Evolutionary conservation across 192 early-diverging fungal genomes (phyloP).

Genomic region (Coemansia sp.): DNA sequence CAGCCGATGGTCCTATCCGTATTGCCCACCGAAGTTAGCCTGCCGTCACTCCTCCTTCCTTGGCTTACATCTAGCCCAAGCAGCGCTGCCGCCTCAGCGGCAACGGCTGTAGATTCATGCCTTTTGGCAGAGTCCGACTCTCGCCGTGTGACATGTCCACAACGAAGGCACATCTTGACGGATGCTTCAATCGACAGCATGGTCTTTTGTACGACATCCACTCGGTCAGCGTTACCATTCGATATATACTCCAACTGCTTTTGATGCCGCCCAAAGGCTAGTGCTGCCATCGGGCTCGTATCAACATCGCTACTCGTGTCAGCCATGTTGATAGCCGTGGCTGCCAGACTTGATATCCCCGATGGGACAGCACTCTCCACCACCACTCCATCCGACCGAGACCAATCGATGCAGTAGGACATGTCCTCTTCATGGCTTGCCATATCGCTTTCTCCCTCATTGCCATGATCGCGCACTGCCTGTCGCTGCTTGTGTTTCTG

Average conservation of each 20-base stretch:
- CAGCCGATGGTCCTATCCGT: slow-evolving; percentile 10
- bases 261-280: slow-evolving; percentile 8
- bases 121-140: not conserved
- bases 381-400: slow-evolving; percentile 45
- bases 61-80: not conserved
- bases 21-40: not conserved
- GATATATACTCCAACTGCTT: slow-evolving; percentile 15
- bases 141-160: slow-evolving; percentile 41
- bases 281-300: not conserved
- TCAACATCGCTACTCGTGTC: not conserved
- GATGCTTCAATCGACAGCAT: slow-evolving; percentile 31
- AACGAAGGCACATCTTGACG: slow-evolving; percentile 35
- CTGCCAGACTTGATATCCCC: slow-evolving; percentile 11
- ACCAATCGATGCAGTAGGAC: slow-evolving; percentile 55
- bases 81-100: not conserved
- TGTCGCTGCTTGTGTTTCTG: slow-evolving; percentile 10
- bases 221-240: slow-evolving; percentile 16
- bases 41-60: not conserved
- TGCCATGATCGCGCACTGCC: not conserved
- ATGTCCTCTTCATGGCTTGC: slow-evolving; percentile 12
- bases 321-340: not conserved
- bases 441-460: not conserved
- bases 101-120: not conserved
- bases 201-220: slow-evolving; percentile 49
- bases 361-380: slow-evolving; percentile 17